phyloP scores from a whole-genome alignment of 2,329 filamentous ascomycete species.

The Pseudogymnoascus sp. region DNA sequence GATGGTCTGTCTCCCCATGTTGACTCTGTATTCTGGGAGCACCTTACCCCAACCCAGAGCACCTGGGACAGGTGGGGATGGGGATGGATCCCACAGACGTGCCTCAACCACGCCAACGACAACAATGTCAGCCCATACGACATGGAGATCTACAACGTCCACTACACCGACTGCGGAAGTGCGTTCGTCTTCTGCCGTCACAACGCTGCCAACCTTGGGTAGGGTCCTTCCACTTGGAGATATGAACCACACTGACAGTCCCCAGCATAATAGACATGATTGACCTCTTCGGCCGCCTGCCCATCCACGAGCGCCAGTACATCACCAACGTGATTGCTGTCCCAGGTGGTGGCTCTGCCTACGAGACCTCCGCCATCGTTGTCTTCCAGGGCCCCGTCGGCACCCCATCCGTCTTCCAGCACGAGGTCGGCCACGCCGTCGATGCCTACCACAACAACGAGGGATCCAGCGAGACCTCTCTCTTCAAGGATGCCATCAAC shows the following conservation, averaged over 20 bases:
- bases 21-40: slow-evolving; percentile 4
- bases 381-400: background rate
- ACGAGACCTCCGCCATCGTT: slow-evolving; percentile 8
- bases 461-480: slow-evolving; percentile 10
- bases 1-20: slow-evolving; percentile 13
- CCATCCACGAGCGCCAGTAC: slow-evolving; percentile 16
- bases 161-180: slow-evolving; percentile 14
- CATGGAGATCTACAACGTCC: slow-evolving; percentile 13
- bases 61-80: slow-evolving; percentile 11
- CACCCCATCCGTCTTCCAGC: slow-evolving; percentile 6
- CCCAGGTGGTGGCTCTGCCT: slow-evolving; percentile 10
- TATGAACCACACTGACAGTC: background rate
- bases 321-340: slow-evolving; percentile 14
- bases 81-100: slow-evolving; percentile 15
- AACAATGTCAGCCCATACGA: slow-evolving; percentile 10
- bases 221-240: background rate
- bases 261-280: slow-evolving; percentile 14
- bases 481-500: slow-evolving; percentile 12
- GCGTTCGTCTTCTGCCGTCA: slow-evolving; percentile 16
- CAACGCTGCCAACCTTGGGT: slow-evolving; percentile 13
- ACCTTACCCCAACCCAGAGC: background rate
- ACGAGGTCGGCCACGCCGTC: slow-evolving; percentile 13
- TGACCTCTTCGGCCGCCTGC: slow-evolving; percentile 14
- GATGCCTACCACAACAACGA: slow-evolving; percentile 10
- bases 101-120: slow-evolving; percentile 12